Evolutionary conservation across 306 rosid genomes (phyloP).

Genomic region (Delonix regia): DNA sequence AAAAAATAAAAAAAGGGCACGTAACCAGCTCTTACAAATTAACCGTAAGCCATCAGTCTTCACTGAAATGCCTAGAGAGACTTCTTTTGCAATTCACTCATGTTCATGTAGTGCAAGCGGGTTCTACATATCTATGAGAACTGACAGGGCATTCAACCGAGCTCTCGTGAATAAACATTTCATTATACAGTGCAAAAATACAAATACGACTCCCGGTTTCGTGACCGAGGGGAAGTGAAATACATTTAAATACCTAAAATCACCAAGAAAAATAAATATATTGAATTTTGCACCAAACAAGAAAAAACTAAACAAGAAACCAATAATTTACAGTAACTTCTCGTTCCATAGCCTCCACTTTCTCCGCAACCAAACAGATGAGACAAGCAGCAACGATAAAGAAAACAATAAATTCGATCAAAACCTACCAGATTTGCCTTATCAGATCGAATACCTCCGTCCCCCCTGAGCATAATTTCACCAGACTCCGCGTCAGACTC

Average conservation of each 20-base stretch:
- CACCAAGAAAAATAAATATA: not conserved
- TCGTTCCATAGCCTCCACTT: too few species aligned
- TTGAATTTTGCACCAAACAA: not conserved
- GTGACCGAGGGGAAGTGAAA: slow-evolving; percentile 31
- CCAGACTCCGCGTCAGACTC: too few species aligned
- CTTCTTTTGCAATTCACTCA: slow-evolving; percentile 90
- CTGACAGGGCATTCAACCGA: slow-evolving; percentile 75
- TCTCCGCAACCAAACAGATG: too few species aligned
- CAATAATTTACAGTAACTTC: not conserved
- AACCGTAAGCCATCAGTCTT: slow-evolving; percentile 92
- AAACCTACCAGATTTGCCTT: too few species aligned
- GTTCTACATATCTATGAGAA: slow-evolving; percentile 79
- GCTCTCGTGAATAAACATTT: slow-evolving; percentile 44
- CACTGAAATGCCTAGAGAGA: slow-evolving; percentile 96
- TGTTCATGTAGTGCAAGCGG: slow-evolving; percentile 86
- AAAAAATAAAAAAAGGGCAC: slow-evolving; percentile 37
- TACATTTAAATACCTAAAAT: not conserved
- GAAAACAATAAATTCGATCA: too few species aligned
- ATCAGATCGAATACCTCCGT: too few species aligned
- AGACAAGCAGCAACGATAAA: too few species aligned
- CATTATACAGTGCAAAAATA: slow-evolving; percentile 39
- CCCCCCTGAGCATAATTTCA: too few species aligned
- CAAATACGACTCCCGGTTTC: slow-evolving; percentile 19
- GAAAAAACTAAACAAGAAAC: not conserved
- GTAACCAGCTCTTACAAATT: slow-evolving; percentile 98